Percentiles rank a stretch among this genome's conserved stretches.
phyloP scores from a whole-genome alignment of 257 asterid species.

The Solanum chaucha region DNA sequence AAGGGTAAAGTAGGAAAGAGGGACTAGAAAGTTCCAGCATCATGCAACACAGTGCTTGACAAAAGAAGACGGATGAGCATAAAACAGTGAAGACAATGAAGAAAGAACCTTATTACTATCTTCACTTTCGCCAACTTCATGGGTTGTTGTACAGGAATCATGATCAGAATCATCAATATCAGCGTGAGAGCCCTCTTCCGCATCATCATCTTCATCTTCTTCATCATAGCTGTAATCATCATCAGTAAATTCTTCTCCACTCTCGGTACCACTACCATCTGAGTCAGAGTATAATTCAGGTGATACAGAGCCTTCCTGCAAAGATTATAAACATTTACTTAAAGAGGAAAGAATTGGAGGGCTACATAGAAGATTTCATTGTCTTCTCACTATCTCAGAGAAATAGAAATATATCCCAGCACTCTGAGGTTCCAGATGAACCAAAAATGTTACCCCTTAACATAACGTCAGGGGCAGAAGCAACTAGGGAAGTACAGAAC shows the following conservation, averaged over 20 bases:
- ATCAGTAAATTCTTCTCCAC: conserved; percentile 72
- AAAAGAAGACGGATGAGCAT: conserved; percentile 2
- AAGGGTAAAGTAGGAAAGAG: background rate
- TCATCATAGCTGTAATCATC: conserved; percentile 44
- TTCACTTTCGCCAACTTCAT: conserved; percentile 35
- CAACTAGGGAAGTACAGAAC: background rate
- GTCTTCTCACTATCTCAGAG: background rate
- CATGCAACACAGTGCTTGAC: background rate
- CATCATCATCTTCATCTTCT: conserved; percentile 36
- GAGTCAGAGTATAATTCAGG: conserved; percentile 87
- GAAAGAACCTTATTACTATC: conserved; percentile 33
- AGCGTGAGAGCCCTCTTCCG: conserved; percentile 41
- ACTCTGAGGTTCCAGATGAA: background rate
- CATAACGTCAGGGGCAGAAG: background rate
- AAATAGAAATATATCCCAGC: background rate
- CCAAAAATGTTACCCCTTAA: background rate
- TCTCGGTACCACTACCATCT: conserved; percentile 80
- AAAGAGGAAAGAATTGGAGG: background rate
- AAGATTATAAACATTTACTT: background rate
- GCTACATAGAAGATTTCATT: background rate
- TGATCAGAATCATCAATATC: conserved; percentile 43
- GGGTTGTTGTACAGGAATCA: conserved; percentile 32
- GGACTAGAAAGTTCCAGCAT: background rate
- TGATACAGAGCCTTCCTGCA: conserved; percentile 62
- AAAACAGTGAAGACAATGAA: conserved; percentile 3